Percentiles rank a stretch among this genome's conserved stretches.
phyloP scores from a whole-genome alignment of 2,329 filamentous ascomycete genomes.

The Penicillium vulpinum region DNA sequence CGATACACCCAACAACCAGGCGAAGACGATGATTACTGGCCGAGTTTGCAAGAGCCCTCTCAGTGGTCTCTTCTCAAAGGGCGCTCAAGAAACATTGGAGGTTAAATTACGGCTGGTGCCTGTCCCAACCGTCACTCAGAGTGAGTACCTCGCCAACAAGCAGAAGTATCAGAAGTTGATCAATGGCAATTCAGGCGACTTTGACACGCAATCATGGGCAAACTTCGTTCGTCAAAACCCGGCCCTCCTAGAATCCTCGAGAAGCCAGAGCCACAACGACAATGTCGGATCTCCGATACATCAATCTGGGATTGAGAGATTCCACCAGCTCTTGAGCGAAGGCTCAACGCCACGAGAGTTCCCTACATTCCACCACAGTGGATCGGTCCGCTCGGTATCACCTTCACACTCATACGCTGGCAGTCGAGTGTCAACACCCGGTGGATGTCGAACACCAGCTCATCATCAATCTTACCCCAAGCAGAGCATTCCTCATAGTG shows the following conservation, averaged over 20 bases:
- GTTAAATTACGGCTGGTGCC: constrained; percentile 85
- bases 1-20: constrained; percentile 55
- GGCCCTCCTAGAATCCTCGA: constrained; percentile 34
- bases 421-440: constrained; percentile 43
- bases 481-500: constrained; percentile 34
- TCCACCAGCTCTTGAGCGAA: constrained; percentile 48
- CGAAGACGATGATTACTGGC: constrained; percentile 74
- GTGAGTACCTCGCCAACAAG: constrained; percentile 62
- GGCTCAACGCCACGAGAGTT: constrained; percentile 46
- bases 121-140: constrained; percentile 65
- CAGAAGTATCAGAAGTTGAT: constrained; percentile 61
- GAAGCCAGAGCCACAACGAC: constrained; percentile 25
- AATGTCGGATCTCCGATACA: constrained; percentile 38
- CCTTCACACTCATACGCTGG: constrained; percentile 39
- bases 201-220: constrained; percentile 76
- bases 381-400: constrained; percentile 38
- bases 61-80: constrained; percentile 75
- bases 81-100: constrained; percentile 80
- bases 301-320: constrained; percentile 45
- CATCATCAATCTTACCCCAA: constrained; percentile 30
- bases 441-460: constrained; percentile 25
- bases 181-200: constrained; percentile 58
- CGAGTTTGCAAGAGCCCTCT: constrained; percentile 84
- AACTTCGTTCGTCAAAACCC: constrained; percentile 73
- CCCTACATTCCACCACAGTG: constrained; percentile 30